Evolutionary conservation across 768 basidiomycete species (phyloP).

Genomic region (Rhizopogon roseolus): DNA sequence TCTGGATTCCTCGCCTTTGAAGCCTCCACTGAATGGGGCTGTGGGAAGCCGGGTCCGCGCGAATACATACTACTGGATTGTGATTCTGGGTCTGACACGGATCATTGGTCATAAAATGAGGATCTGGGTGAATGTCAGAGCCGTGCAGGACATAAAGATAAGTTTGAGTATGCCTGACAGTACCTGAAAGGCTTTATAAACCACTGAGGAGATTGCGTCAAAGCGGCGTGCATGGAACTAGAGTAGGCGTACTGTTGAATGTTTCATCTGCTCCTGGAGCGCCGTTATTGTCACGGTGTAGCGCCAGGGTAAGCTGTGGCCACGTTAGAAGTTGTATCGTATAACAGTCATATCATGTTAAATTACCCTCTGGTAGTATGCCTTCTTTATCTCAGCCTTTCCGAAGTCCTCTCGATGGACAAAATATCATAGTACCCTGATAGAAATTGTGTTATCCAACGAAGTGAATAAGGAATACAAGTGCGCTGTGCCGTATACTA

Average conservation of each 20-base stretch:
- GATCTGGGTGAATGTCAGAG: slow-evolving; percentile 40
- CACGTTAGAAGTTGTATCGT: slow-evolving; percentile 5
- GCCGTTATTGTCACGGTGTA: slow-evolving; percentile 93
- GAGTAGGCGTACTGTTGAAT: slow-evolving; percentile 75
- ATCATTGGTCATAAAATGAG: slow-evolving; percentile 81
- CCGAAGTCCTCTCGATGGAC: slow-evolving; percentile 73
- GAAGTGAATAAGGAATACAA: too few species aligned
- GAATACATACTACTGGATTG: slow-evolving; percentile 69
- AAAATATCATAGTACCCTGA: slow-evolving; percentile 96
- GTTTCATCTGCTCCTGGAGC: slow-evolving; percentile 99
- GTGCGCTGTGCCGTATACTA: too few species aligned
- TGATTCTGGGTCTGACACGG: slow-evolving; percentile 86
- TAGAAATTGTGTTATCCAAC: too few species aligned
- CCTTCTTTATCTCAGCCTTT: slow-evolving; percentile 85
- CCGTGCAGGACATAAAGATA: neutral
- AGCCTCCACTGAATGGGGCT: slow-evolving; percentile 47
- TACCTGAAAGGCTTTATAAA: slow-evolving; percentile 96
- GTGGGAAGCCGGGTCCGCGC: slow-evolving; percentile 44
- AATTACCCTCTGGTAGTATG: slow-evolving; percentile 90
- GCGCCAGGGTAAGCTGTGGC: slow-evolving; percentile 72
- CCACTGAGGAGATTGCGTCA: slow-evolving; percentile 52
- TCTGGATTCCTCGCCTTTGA: slow-evolving; percentile 88
- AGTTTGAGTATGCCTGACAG: slow-evolving; percentile 57
- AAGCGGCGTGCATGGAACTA: neutral
- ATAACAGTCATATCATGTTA: slow-evolving; percentile 7